A percentile compares a stretch with the other conserved stretches of the same genome.
phyloP scores from a whole-genome alignment of 257 asterid genomes.

The Solanum chilense region DNA sequence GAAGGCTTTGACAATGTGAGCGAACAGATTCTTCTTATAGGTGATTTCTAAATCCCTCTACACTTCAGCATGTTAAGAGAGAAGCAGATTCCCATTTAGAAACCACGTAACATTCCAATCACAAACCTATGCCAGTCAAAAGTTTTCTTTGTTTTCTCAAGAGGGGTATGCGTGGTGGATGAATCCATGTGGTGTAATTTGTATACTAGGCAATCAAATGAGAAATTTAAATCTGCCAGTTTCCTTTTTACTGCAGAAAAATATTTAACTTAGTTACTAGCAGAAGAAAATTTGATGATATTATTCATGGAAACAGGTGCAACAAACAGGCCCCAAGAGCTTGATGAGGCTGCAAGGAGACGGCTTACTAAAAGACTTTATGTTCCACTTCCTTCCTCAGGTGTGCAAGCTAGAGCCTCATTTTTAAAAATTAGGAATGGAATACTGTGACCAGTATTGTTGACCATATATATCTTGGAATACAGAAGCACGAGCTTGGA shows the following conservation, averaged over 20 bases:
- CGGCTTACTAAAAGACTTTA: slow-evolving; percentile 94
- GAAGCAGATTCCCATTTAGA: neutral
- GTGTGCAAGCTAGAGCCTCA: slow-evolving; percentile 35
- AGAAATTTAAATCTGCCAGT: neutral
- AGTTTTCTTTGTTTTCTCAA: neutral
- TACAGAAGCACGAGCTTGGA: slow-evolving; percentile 97
- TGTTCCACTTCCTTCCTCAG: slow-evolving; percentile 95
- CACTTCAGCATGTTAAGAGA: neutral
- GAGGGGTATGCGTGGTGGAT: neutral
- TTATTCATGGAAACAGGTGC: slow-evolving; percentile 52
- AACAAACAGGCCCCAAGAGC: slow-evolving; percentile 98
- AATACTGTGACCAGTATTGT: neutral
- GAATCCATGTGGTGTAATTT: neutral
- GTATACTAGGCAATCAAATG: neutral
- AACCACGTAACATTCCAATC: neutral
- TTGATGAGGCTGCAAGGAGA: slow-evolving; percentile 98
- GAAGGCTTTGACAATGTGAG: slow-evolving; percentile 88
- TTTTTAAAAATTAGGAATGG: neutral
- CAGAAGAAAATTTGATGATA: neutral
- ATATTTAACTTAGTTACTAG: neutral
- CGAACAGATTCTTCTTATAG: slow-evolving; percentile 90
- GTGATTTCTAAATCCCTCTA: slow-evolving; percentile 22
- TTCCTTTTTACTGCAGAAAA: neutral
- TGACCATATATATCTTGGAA: slow-evolving; percentile 4
- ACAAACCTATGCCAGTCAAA: neutral